These are phyloP conservation scores for Forsythia suspensa DNA, from an alignment of 257 asterid genomes.

Conservation along the genomic window DNA sequence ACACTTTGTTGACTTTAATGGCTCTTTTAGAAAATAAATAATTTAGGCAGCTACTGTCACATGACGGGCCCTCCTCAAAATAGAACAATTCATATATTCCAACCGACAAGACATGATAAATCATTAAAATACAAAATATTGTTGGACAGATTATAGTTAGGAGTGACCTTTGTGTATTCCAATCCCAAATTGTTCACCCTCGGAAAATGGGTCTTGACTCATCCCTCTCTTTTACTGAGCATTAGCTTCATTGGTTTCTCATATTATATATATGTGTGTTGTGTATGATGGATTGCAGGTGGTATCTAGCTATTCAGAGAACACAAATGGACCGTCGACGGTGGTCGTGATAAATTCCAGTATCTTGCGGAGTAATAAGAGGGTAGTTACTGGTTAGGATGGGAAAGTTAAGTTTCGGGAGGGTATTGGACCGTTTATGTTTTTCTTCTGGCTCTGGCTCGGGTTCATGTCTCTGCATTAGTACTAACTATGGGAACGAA, in stretches of 20 bases:
- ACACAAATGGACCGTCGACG: neutral
- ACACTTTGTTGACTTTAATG: neutral
- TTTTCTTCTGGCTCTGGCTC: constrained; percentile 24
- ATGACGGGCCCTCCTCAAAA: constrained; percentile 16
- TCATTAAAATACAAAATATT: constrained; percentile 22
- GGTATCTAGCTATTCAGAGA: neutral
- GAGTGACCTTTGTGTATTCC: neutral
- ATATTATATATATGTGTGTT: neutral
- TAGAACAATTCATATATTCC: constrained; percentile 11
- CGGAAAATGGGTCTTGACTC: constrained; percentile 21
- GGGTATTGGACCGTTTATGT: constrained; percentile 38
- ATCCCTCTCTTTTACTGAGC: constrained; percentile 12
- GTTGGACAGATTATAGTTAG: constrained; percentile 18
- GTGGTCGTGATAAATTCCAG: neutral
- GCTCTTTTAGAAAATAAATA: neutral
- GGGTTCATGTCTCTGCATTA: constrained; percentile 39
- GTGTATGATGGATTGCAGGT: neutral
- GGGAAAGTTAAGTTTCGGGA: constrained; percentile 47
- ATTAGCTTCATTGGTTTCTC: constrained; percentile 16
- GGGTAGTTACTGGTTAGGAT: neutral
- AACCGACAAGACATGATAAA: neutral
- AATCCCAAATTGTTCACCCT: constrained; percentile 13
- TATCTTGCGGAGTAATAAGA: neutral
- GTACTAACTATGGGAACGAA: constrained; percentile 2
- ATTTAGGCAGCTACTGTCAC: constrained; percentile 23